phyloP scores from a whole-genome alignment of 2,329 filamentous ascomycete species.

The Aspergillus novofumigatus region DNA sequence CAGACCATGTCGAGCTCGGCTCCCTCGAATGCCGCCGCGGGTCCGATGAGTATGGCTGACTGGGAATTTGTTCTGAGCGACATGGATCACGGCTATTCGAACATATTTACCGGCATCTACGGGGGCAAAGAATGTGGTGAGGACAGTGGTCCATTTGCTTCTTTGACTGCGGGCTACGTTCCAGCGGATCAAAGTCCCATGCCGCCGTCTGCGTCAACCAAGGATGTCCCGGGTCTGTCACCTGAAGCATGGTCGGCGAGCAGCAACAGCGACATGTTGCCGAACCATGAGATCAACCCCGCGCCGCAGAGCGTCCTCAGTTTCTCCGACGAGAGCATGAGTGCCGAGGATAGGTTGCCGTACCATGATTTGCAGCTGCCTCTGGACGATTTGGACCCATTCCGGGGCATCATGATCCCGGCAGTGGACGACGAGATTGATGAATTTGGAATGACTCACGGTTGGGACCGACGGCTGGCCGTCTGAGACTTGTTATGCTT shows the following conservation, averaged over 20 bases:
- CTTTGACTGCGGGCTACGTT: constrained; percentile 28
- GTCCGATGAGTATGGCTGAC: constrained; percentile 58
- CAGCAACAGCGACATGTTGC: constrained; percentile 34
- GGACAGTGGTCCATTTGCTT: constrained; percentile 33
- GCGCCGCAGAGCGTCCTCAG: constrained; percentile 53
- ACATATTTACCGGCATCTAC: constrained; percentile 62
- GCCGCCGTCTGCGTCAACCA: constrained; percentile 16
- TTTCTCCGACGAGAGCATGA: constrained; percentile 58
- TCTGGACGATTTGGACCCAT: constrained; percentile 30
- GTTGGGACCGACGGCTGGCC: constrained; percentile 34
- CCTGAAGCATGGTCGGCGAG: constrained; percentile 37
- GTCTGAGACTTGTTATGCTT: constrained; percentile 15
- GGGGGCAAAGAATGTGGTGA: constrained; percentile 39
- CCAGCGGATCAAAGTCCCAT: constrained; percentile 21
- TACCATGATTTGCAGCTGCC: constrained; percentile 21
- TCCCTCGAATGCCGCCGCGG: constrained; percentile 30
- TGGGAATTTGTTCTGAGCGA: constrained; percentile 80
- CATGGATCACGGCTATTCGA: constrained; percentile 73
- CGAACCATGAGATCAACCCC: constrained; percentile 19
- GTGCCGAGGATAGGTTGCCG: constrained; percentile 43
- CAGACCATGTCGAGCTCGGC: constrained; percentile 43
- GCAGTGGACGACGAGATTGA: constrained; percentile 30
- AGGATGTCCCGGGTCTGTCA: constrained; percentile 34
- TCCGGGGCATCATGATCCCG: constrained; percentile 36
- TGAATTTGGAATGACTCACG: constrained; percentile 27